Percentiles rank a stretch among this genome's conserved stretches.
phyloP scores from a whole-genome alignment of 768 basidiomycete species.

The Russula lepida region DNA sequence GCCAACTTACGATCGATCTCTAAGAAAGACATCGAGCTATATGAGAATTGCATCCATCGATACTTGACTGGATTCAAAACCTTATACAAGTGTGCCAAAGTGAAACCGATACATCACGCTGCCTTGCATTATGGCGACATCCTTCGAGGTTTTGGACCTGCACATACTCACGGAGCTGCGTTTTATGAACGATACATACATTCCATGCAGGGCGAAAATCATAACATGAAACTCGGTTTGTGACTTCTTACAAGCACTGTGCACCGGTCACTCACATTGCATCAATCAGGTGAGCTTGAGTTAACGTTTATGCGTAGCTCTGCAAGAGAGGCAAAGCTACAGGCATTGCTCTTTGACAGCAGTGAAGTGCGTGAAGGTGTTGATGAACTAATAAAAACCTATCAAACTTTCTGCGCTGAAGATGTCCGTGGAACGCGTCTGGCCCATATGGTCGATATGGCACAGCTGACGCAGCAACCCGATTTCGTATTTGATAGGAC shows the following conservation, averaged over 20 bases:
- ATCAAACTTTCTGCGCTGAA: background rate
- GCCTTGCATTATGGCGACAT: conserved; percentile 28
- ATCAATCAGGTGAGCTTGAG: conserved; percentile 14
- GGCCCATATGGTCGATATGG: background rate
- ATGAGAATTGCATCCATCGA: background rate
- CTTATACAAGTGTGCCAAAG: conserved; percentile 24
- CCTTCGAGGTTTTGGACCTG: conserved; percentile 27
- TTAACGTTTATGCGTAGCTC: conserved; percentile 8
- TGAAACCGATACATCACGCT: conserved; percentile 29
- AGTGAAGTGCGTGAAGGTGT: background rate
- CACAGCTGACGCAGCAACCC: background rate
- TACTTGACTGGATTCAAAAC: conserved; percentile 22
- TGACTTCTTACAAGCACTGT: background rate
- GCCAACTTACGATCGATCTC: conserved; percentile 21
- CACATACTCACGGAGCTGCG: conserved; percentile 17
- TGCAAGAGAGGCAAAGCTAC: conserved; percentile 1
- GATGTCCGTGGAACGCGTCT: background rate
- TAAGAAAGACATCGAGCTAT: background rate
- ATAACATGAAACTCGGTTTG: conserved; percentile 22
- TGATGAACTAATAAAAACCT: background rate
- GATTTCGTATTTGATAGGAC: background rate
- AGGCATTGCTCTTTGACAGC: background rate
- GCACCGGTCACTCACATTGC: background rate
- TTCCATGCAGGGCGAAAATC: conserved; percentile 19
- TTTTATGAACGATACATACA: conserved; percentile 21